phyloP scores from a whole-genome alignment of 805 yeast genomes.

The Starmerella davenportii region DNA sequence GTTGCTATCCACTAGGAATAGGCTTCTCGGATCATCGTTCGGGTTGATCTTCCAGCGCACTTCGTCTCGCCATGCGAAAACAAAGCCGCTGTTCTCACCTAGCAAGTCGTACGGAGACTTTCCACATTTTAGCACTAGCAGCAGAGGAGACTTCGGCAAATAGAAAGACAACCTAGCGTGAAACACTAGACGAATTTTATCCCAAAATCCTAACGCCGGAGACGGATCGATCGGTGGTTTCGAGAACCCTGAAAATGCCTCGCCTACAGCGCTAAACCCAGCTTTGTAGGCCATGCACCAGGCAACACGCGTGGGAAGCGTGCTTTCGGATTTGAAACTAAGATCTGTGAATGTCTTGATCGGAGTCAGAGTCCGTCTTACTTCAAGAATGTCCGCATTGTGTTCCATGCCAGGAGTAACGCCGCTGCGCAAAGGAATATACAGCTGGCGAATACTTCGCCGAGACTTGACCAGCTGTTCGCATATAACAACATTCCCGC shows the following conservation, averaged over 20 bases:
- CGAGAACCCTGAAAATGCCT: slow-evolving; percentile 62
- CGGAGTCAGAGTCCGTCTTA: slow-evolving; percentile 60
- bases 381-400: slow-evolving; percentile 32
- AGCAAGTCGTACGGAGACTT: slow-evolving; percentile 60
- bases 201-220: slow-evolving; percentile 80
- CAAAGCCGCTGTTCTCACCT: slow-evolving; percentile 55
- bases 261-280: slow-evolving; percentile 62
- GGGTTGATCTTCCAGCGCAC: slow-evolving; percentile 46
- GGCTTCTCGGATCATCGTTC: slow-evolving; percentile 47
- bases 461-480: slow-evolving; percentile 40
- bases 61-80: slow-evolving; percentile 48
- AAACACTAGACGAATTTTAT: slow-evolving; percentile 54
- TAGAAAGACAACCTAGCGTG: slow-evolving; percentile 50
- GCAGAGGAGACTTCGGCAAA: slow-evolving; percentile 32
- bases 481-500: slow-evolving; percentile 50
- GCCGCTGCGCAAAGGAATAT: slow-evolving; percentile 36
- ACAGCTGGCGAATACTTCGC: slow-evolving; percentile 39
- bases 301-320: slow-evolving; percentile 43
- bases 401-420: background rate
- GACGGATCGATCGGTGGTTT: slow-evolving; percentile 86
- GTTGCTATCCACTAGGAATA: slow-evolving; percentile 45
- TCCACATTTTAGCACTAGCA: slow-evolving; percentile 40
- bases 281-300: slow-evolving; percentile 82
- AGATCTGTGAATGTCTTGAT: slow-evolving; percentile 55
- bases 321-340: slow-evolving; percentile 36